Evolutionary conservation across 2,329 filamentous ascomycete genomes (phyloP).

Genomic region (Alternaria dauci): DNA sequence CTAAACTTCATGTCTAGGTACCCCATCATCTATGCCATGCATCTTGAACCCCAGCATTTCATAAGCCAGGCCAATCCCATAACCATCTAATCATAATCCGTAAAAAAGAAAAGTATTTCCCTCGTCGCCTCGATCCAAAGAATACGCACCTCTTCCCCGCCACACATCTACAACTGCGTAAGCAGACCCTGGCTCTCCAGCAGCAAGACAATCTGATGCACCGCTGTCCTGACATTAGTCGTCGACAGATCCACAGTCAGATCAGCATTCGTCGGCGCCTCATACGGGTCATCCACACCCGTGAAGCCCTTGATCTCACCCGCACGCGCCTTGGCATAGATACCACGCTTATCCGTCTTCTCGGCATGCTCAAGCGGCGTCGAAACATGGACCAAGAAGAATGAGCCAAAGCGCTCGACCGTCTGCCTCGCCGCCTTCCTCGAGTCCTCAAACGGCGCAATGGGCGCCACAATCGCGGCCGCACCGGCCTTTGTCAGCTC

Average conservation of each 20-base stretch:
- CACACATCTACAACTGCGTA: constrained; percentile 60
- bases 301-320: constrained; percentile 99
- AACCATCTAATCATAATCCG: constrained; percentile 2
- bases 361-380: constrained; percentile 92
- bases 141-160: neutral
- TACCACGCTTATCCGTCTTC: constrained; percentile 91
- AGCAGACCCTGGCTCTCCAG: constrained; percentile 89
- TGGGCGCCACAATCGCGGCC: constrained; percentile 94
- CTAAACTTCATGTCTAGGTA: constrained; percentile 12
- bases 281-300: constrained; percentile 96
- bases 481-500: constrained; percentile 93
- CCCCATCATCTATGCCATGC: constrained; percentile 7
- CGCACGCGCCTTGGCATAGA: constrained; percentile 82
- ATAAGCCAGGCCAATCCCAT: neutral
- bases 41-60: neutral
- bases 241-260: constrained; percentile 85
- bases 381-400: constrained; percentile 94
- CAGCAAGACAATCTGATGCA: constrained; percentile 95
- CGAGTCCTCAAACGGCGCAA: constrained; percentile 87
- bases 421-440: constrained; percentile 81
- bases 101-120: neutral
- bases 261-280: constrained; percentile 81
- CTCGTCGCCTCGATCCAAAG: neutral
- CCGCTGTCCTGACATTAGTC: constrained; percentile 88
- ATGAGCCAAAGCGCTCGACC: constrained; percentile 86